phyloP scores from a whole-genome alignment of 2,329 filamentous ascomycete species.

The Tolypocladium endophyticum region DNA sequence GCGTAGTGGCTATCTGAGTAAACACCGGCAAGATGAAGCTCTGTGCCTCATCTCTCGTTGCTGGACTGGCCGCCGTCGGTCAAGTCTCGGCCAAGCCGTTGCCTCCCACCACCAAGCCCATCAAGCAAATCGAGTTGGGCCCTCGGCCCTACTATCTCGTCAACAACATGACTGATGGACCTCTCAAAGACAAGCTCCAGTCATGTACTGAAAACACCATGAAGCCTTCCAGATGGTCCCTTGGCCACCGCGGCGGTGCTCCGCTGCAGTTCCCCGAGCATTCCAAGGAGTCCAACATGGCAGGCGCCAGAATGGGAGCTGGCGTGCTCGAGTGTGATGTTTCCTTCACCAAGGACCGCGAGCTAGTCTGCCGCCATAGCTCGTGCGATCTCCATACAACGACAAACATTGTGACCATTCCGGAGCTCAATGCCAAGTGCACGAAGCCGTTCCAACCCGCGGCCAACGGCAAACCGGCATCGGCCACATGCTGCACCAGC shows the following conservation, averaged over 20 bases:
- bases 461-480: conserved; percentile 36
- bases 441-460: conserved; percentile 50
- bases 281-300: conserved; percentile 45
- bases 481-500: conserved; percentile 59
- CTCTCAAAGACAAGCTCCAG: conserved; percentile 48
- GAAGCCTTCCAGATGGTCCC: conserved; percentile 42
- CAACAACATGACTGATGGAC: conserved; percentile 48
- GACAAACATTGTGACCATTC: conserved; percentile 53
- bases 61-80: conserved; percentile 17
- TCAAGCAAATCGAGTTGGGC: conserved; percentile 46
- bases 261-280: conserved; percentile 57
- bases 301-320: conserved; percentile 56
- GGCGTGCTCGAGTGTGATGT: conserved; percentile 60
- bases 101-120: conserved; percentile 17
- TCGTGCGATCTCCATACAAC: conserved; percentile 60
- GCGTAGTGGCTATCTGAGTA: background rate
- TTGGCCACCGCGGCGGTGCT: conserved; percentile 52
- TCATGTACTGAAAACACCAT: conserved; percentile 46
- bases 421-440: conserved; percentile 55
- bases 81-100: conserved; percentile 16
- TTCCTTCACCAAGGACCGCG: conserved; percentile 51
- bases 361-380: conserved; percentile 58
- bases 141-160: conserved; percentile 56
- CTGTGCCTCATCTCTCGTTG: conserved; percentile 15
- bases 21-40: conserved; percentile 11